Conservation (phyloP, 345 rosid species). For the Acer yangbiense region DNA sequence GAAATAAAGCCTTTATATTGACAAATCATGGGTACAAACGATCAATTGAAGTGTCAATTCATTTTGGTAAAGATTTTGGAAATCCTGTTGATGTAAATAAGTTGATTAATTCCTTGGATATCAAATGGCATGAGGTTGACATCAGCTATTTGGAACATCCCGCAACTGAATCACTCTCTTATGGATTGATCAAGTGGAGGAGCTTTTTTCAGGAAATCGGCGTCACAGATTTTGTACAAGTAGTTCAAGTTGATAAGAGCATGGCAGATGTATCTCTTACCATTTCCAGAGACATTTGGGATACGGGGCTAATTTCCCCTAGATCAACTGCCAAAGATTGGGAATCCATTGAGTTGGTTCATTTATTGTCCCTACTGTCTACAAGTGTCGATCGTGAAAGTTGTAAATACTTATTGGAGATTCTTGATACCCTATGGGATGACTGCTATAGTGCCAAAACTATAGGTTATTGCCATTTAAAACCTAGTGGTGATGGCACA, state of each 20-base stretch:
- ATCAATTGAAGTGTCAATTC: slow-evolving; percentile 56
- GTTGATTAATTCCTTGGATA: slow-evolving; percentile 48
- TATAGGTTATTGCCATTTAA: slow-evolving; percentile 37
- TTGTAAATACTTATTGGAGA: slow-evolving; percentile 63
- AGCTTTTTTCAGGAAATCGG: slow-evolving; percentile 80
- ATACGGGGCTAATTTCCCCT: slow-evolving; percentile 36
- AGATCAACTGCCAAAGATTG: slow-evolving; percentile 65
- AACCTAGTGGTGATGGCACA: slow-evolving; percentile 33
- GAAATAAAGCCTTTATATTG: slow-evolving; percentile 60
- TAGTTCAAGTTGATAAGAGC: slow-evolving; percentile 66
- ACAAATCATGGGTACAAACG: slow-evolving; percentile 74
- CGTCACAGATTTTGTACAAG: slow-evolving; percentile 80
- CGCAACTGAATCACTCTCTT: slow-evolving; percentile 42
- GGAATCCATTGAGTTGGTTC: slow-evolving; percentile 76
- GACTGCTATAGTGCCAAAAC: slow-evolving; percentile 60
- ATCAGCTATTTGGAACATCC: slow-evolving; percentile 71
- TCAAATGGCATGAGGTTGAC: slow-evolving; percentile 84
- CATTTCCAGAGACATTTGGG: slow-evolving; percentile 29
- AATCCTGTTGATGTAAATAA: slow-evolving; percentile 51
- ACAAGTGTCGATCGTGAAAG: slow-evolving; percentile 45
- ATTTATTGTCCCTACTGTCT: slow-evolving; percentile 52
- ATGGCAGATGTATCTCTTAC: slow-evolving; percentile 44
- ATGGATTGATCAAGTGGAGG: slow-evolving; percentile 67
- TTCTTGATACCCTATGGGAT: slow-evolving; percentile 81
- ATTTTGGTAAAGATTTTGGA: slow-evolving; percentile 71